These are phyloP conservation scores for Begonia loranthoides DNA, from an alignment of 306 rosid species.

Conservation along the genomic window DNA sequence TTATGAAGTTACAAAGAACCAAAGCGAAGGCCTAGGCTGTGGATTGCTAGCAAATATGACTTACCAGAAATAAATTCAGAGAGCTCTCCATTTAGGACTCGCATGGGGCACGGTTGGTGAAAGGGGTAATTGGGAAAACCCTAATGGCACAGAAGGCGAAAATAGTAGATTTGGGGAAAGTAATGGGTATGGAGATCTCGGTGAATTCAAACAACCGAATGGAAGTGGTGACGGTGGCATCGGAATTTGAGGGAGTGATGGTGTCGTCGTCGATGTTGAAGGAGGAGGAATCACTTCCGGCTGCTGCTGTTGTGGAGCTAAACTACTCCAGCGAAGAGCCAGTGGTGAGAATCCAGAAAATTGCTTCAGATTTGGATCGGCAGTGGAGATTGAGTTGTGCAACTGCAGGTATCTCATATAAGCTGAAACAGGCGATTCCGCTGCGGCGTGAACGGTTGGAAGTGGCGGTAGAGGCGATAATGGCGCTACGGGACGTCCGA, in stretches of 20 bases:
- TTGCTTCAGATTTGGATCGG: slow-evolving; percentile 35
- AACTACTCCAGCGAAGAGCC: slow-evolving; percentile 49
- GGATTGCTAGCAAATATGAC: slow-evolving; percentile 13
- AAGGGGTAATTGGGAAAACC: slow-evolving; percentile 82
- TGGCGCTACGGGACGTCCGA: slow-evolving; percentile 48
- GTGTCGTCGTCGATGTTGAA: slow-evolving; percentile 6
- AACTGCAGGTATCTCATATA: slow-evolving; percentile 70
- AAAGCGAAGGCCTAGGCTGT: slow-evolving; percentile 13
- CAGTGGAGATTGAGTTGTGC: slow-evolving; percentile 28
- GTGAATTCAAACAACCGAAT: slow-evolving; percentile 84
- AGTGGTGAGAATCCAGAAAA: slow-evolving; percentile 61
- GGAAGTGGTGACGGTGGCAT: slow-evolving; percentile 39
- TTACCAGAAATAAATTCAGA: slow-evolving; percentile 30
- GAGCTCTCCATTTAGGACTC: slow-evolving; percentile 73
- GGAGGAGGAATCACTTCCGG: slow-evolving; percentile 4
- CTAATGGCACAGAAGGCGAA: slow-evolving; percentile 66
- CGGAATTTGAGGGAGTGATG: slow-evolving; percentile 5
- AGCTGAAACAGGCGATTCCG: slow-evolving; percentile 88
- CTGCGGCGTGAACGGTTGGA: slow-evolving; percentile 74
- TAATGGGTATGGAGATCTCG: slow-evolving; percentile 45
- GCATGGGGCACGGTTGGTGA: slow-evolving; percentile 77
- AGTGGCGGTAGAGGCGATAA: slow-evolving; percentile 84
- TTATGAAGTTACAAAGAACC: background rate
- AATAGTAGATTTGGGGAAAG: slow-evolving; percentile 53
- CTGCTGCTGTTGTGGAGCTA: slow-evolving; percentile 19